phyloP scores from a whole-genome alignment of 306 rosid species.

The Castanea sativa region DNA sequence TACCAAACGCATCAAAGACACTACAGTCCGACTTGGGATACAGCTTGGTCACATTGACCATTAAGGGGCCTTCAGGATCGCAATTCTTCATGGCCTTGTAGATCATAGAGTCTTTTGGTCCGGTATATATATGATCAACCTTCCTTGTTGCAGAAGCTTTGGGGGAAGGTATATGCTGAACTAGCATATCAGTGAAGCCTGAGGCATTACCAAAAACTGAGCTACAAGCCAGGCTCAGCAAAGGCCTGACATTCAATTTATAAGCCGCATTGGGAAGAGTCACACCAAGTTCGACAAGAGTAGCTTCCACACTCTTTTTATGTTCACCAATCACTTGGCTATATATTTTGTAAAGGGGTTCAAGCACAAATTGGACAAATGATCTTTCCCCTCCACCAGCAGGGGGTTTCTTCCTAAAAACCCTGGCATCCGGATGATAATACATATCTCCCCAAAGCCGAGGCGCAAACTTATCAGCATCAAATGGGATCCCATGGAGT shows the following conservation, averaged over 20 bases:
- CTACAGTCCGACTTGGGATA: conserved; percentile 98
- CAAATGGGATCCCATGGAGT: conserved; percentile 80
- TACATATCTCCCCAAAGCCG: conserved; percentile 94
- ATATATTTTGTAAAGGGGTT: conserved; percentile 88
- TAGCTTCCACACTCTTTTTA: conserved; percentile 96
- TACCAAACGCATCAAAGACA: conserved; percentile 97
- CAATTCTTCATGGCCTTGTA: conserved; percentile 86
- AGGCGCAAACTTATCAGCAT: conserved; percentile 78
- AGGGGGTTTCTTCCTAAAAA: conserved; percentile 84
- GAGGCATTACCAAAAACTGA: conserved; percentile 88
- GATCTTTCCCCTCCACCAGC: conserved; percentile 89
- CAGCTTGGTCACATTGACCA: conserved; percentile 89
- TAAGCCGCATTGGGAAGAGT: conserved; percentile 92
- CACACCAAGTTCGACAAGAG: conserved; percentile 93
- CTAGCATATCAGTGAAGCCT: conserved; percentile 96
- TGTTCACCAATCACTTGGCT: conserved; percentile 99
- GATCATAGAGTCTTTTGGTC: conserved; percentile 81
- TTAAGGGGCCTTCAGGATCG: conserved; percentile 81
- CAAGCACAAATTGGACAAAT: conserved; percentile 91
- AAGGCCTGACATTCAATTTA: conserved; percentile 89
- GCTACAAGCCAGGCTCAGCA: conserved; percentile 94
- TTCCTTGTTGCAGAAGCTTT: conserved; percentile 75
- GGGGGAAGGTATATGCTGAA: conserved; percentile 92
- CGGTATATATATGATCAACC: conserved; percentile 85
- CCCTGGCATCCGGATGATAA: conserved; percentile 75